Conservation (phyloP, 2,329 filamentous ascomycete species). For the Xylaria sp. region DNA sequence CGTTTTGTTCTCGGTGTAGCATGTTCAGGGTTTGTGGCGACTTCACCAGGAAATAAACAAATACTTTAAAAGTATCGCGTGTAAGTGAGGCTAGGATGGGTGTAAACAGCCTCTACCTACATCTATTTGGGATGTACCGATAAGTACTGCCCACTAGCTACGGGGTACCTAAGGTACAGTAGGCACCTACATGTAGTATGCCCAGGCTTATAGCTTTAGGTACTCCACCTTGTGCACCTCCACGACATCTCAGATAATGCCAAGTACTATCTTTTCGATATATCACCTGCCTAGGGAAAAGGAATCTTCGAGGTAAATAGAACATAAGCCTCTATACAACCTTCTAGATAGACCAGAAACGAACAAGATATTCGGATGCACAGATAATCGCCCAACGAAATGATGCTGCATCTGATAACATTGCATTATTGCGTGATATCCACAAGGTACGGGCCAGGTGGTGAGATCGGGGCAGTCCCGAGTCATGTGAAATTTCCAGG, state of each 20-base stretch:
- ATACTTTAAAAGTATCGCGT: background rate
- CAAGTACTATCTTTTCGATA: too few species aligned
- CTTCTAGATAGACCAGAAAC: too few species aligned
- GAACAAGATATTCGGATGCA: too few species aligned
- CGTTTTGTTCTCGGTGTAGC: too few species aligned
- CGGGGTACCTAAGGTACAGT: too few species aligned
- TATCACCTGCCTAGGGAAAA: too few species aligned
- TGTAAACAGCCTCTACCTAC: background rate
- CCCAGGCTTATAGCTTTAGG: background rate
- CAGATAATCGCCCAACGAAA: background rate
- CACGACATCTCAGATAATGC: too few species aligned
- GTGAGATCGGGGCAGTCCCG: slow-evolving; percentile 18
- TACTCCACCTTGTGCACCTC: too few species aligned
- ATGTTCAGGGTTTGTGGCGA: background rate
- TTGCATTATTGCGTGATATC: slow-evolving; percentile 14
- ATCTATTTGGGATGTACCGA: background rate
- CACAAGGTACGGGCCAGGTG: background rate
- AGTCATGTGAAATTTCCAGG: slow-evolving; percentile 17
- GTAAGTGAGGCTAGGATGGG: background rate
- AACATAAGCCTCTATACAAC: too few species aligned
- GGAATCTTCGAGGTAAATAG: too few species aligned
- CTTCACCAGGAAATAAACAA: background rate
- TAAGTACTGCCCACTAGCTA: background rate
- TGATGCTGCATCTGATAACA: slow-evolving; percentile 23
- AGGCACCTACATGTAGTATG: too few species aligned